These are phyloP conservation scores for Colletotrichum euphorbiae DNA, from an alignment of 2,329 filamentous ascomycete genomes.

Conservation along the genomic window DNA sequence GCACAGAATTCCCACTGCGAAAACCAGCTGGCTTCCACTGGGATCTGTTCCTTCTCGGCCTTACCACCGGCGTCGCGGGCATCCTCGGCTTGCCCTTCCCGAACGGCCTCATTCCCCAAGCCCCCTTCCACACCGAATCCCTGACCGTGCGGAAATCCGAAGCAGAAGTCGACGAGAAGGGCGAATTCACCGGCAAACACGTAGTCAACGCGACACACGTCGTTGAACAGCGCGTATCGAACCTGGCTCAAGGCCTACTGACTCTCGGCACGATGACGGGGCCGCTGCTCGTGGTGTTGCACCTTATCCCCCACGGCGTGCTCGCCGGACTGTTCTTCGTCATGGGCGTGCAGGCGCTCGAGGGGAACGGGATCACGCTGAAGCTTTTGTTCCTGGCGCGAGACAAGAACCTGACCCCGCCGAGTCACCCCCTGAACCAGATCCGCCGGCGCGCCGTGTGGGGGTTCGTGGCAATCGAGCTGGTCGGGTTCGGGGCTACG, in stretches of 20 bases:
- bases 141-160: conserved; percentile 73
- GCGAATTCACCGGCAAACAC: conserved; percentile 67
- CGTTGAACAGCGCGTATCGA: conserved; percentile 83
- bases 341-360: conserved; percentile 84
- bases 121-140: conserved; percentile 83
- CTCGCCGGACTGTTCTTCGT: conserved; percentile 86
- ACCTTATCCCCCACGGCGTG: conserved; percentile 83
- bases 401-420: conserved; percentile 71
- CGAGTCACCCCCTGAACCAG: conserved; percentile 68
- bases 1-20: conserved; percentile 82
- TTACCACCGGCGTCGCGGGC: conserved; percentile 81
- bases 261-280: conserved; percentile 84
- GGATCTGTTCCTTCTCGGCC: conserved; percentile 84
- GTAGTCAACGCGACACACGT: conserved; percentile 65
- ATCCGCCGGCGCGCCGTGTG: conserved; percentile 77
- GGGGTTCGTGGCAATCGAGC: conserved; percentile 76
- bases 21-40: conserved; percentile 89
- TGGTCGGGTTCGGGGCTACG: conserved; percentile 79
- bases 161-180: conserved; percentile 65
- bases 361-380: conserved; percentile 80
- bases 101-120: conserved; percentile 86
- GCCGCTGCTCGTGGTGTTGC: conserved; percentile 78
- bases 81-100: conserved; percentile 83
- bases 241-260: conserved; percentile 81
- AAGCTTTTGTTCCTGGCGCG: conserved; percentile 78